These are phyloP conservation scores for Pyrenula aspistea DNA, from an alignment of 495 filamentous ascomycete species.

Conservation along the genomic window DNA sequence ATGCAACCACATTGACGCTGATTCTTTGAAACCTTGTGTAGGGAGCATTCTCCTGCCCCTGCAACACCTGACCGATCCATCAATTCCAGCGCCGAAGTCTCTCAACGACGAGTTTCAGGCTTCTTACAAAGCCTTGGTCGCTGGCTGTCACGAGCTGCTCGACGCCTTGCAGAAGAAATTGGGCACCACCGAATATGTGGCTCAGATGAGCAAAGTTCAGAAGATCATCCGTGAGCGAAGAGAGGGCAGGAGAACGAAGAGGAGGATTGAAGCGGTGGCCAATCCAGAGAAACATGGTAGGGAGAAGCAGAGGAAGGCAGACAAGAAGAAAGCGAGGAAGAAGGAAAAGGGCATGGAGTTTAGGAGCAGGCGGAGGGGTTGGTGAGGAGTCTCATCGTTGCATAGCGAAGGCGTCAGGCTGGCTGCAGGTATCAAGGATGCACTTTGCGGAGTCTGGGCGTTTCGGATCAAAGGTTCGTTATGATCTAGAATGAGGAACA, in stretches of 20 bases:
- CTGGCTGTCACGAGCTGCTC: slow-evolving; percentile 60
- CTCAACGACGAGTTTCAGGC: slow-evolving; percentile 53
- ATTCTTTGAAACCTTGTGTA: slow-evolving; percentile 46
- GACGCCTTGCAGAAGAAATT: slow-evolving; percentile 67
- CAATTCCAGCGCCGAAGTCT: slow-evolving; percentile 55
- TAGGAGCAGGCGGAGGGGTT: slow-evolving; percentile 58
- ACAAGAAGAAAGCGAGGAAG: slow-evolving; percentile 70
- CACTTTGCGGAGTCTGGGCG: no score
- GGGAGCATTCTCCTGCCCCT: slow-evolving; percentile 64
- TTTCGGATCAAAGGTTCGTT: no score
- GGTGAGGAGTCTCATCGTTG: slow-evolving; percentile 20
- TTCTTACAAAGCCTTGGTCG: slow-evolving; percentile 51
- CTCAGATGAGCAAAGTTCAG: slow-evolving; percentile 53
- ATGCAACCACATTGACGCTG: slow-evolving; percentile 39
- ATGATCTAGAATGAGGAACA: no score
- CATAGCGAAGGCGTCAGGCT: neutral
- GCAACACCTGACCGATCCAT: slow-evolving; percentile 70
- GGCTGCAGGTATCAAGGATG: no score
- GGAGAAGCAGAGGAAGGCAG: slow-evolving; percentile 76
- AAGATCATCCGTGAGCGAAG: slow-evolving; percentile 55
- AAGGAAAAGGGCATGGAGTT: slow-evolving; percentile 63
- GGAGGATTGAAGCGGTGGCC: slow-evolving; percentile 72
- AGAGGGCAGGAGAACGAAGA: slow-evolving; percentile 62
- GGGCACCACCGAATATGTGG: slow-evolving; percentile 67
- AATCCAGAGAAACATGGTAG: slow-evolving; percentile 65